Percentiles rank a stretch among this genome's conserved stretches.
These are phyloP conservation scores for Neltuma alba DNA, from an alignment of 306 rosid species.

Conservation along the genomic window DNA sequence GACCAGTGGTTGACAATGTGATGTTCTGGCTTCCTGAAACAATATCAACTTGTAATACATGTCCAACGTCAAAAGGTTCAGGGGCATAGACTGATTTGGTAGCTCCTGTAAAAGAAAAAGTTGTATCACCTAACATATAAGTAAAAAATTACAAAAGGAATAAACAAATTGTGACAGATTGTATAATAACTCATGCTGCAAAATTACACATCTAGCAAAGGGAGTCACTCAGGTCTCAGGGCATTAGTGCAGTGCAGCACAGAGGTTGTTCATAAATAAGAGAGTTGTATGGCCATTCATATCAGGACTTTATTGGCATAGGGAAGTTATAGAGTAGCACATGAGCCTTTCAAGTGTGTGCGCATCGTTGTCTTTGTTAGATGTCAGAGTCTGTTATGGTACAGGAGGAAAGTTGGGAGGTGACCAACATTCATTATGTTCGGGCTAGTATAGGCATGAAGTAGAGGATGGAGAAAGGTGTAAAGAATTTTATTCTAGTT, in stretches of 20 bases:
- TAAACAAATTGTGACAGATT: conserved; percentile 8
- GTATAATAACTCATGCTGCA: conserved; percentile 13
- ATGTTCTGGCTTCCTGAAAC: conserved; percentile 43
- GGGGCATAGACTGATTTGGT: conserved; percentile 81
- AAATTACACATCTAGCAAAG: not conserved
- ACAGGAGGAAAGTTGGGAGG: no score
- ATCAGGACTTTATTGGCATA: not conserved
- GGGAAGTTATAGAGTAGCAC: not conserved
- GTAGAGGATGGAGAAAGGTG: no score
- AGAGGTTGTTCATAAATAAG: not conserved
- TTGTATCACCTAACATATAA: conserved; percentile 9
- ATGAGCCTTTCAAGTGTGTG: not conserved
- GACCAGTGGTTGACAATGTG: conserved; percentile 73
- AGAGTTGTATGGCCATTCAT: not conserved
- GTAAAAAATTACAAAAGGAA: not conserved
- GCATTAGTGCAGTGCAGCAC: not conserved
- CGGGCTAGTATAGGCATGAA: no score
- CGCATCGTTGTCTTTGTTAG: no score
- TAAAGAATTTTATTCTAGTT: no score
- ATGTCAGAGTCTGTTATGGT: no score
- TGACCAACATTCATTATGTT: no score
- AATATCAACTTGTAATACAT: conserved; percentile 70
- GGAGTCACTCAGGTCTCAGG: not conserved
- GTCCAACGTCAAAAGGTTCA: conserved; percentile 89
- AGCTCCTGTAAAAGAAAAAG: conserved; percentile 66